A percentile compares a stretch with the other conserved stretches of the same genome.
Conservation (phyloP, 2,329 filamentous ascomycete species). For the Penicillium hordei region DNA sequence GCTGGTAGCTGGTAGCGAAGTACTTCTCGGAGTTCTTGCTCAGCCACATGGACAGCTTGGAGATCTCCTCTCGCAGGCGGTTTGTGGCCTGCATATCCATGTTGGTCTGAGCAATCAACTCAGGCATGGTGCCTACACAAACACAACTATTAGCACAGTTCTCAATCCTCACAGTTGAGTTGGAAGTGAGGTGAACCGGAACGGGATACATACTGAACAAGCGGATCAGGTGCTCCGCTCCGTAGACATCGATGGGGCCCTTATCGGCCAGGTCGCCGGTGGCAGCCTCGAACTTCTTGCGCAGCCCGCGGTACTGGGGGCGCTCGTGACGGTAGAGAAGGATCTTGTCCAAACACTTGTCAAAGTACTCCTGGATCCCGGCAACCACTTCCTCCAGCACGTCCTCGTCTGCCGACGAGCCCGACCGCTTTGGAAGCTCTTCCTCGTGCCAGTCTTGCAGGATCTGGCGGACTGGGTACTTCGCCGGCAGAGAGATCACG, state of each 20-base stretch:
- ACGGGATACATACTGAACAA: slow-evolving; percentile 68
- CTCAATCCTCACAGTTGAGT: neutral
- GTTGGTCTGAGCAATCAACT: slow-evolving; percentile 94
- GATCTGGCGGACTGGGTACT: slow-evolving; percentile 72
- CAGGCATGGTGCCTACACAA: slow-evolving; percentile 76
- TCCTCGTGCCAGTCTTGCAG: slow-evolving; percentile 75
- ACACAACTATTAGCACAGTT: neutral
- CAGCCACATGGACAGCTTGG: slow-evolving; percentile 83
- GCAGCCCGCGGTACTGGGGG: slow-evolving; percentile 77
- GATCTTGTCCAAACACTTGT: slow-evolving; percentile 82
- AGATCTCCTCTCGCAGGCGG: slow-evolving; percentile 82
- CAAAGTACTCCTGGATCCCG: slow-evolving; percentile 90
- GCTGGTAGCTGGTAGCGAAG: slow-evolving; percentile 57
- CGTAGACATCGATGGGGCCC: slow-evolving; percentile 77
- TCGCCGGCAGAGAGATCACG: slow-evolving; percentile 79
- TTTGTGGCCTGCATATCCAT: slow-evolving; percentile 93
- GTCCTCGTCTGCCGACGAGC: slow-evolving; percentile 63
- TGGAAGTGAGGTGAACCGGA: neutral
- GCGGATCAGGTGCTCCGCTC: slow-evolving; percentile 85
- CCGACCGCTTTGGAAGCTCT: slow-evolving; percentile 67
- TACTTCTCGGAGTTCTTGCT: slow-evolving; percentile 73
- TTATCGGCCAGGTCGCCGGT: slow-evolving; percentile 68
- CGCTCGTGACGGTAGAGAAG: slow-evolving; percentile 94
- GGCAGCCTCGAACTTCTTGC: slow-evolving; percentile 65
- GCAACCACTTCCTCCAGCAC: slow-evolving; percentile 86